Evolutionary conservation across 805 yeast genomes (phyloP).

Genomic region (Saccharomycopsis synnaedendra): DNA sequence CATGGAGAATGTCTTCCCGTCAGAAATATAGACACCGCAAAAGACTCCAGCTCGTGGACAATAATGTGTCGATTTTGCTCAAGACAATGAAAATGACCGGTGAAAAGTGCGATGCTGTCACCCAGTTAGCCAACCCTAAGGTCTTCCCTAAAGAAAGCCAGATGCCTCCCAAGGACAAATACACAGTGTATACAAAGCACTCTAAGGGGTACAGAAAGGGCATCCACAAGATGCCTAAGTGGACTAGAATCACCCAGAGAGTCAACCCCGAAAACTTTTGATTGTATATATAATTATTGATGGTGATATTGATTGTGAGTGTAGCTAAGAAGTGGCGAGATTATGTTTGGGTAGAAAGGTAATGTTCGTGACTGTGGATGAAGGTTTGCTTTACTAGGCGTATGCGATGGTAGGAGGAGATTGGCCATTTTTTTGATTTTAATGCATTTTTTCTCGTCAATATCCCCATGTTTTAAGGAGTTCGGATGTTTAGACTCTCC

Average conservation of each 20-base stretch:
- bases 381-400: too few species aligned
- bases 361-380: too few species aligned
- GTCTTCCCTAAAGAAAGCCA: conserved; percentile 69
- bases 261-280: conserved; percentile 65
- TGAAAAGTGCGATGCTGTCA: conserved; percentile 24
- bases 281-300: conserved; percentile 1
- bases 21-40: conserved; percentile 81
- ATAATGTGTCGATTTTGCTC: conserved; percentile 56
- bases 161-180: conserved; percentile 76
- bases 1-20: conserved; percentile 66
- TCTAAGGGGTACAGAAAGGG: conserved; percentile 77
- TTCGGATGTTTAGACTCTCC: too few species aligned
- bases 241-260: conserved; percentile 80
- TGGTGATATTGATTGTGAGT: neutral
- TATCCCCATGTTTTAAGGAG: too few species aligned
- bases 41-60: conserved; percentile 74
- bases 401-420: too few species aligned
- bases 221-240: conserved; percentile 78
- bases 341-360: too few species aligned
- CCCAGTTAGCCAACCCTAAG: conserved; percentile 25
- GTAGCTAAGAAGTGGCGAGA: neutral
- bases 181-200: conserved; percentile 71
- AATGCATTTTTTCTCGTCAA: too few species aligned
- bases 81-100: conserved; percentile 31
- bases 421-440: too few species aligned